Evolutionary conservation across 805 yeast species (phyloP), one percentile per base, ranked within the genome.

Genomic region (Blastobotrys muscicola): DNA sequence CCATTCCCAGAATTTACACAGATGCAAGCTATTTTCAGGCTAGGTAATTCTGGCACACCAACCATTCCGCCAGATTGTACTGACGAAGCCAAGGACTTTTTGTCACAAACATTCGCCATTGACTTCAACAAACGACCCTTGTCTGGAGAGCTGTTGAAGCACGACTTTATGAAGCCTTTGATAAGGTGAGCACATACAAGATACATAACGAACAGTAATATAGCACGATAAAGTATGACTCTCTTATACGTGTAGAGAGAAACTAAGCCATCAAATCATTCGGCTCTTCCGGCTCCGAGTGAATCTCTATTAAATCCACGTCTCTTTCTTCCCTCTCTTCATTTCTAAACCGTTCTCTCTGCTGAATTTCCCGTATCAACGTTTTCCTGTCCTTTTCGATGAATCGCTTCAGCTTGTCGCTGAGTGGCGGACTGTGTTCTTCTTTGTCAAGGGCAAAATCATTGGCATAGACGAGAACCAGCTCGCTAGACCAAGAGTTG

Each of bases 1-100:
- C 98, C 98, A 23, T 92, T 83, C 67, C 97, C 98, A 2, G 83
- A 84, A 46, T 84, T 87, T 51, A 80, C 87, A 41, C 97, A 87
- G 60, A 86, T 89, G 94, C 98, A 92, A 63, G 97, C 97, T 8
- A 82, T 92, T 33, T 92, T 89, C 73, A 81, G 83, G 60, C 83
- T 92, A 43, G 98, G 98, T 2, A 84, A 92, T 0, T 79, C 82
- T 51, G 53, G 56, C 13, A 74, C 82, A 0, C 98, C 98, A 0
- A 80, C 74, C 37, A 71, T 85, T 5, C 97, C 97, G 0, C 70
- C 72, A 8, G 52, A 51, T 3, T 75, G 83, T 36, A 76, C 92
- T 0, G 67, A 68, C 4, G 83, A 74, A 31, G 89, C 87, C 3
- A 71, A 67, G 50, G 79, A 75, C 29, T 87, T 92, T 53, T 60